Evolutionary conservation across 2,329 filamentous ascomycete genomes (phyloP).

Genomic region (Colletotrichum sp.): DNA sequence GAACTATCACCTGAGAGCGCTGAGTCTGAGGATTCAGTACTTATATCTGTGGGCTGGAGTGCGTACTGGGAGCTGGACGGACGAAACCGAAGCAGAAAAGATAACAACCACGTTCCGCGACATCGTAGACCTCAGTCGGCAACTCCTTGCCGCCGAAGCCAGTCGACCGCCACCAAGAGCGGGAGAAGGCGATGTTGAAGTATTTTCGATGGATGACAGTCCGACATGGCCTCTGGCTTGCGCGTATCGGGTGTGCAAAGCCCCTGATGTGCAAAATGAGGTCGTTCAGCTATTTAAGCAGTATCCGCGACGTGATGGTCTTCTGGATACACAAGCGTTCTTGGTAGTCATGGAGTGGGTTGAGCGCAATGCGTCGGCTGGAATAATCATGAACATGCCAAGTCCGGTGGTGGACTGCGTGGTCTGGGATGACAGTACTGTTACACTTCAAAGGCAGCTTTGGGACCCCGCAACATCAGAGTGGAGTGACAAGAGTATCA

Average conservation of each 20-base stretch:
- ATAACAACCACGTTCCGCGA: not conserved
- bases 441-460: not conserved
- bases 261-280: slow-evolving; percentile 39
- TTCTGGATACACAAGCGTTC: slow-evolving; percentile 47
- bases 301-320: slow-evolving; percentile 48
- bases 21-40: not conserved
- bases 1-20: not conserved
- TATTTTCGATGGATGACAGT: not conserved
- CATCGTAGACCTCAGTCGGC: not conserved
- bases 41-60: not conserved
- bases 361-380: not conserved
- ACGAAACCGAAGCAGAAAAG: not conserved
- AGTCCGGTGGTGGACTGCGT: not conserved
- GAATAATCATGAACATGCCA: not conserved
- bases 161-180: not conserved
- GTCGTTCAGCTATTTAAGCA: slow-evolving; percentile 43
- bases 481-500: not conserved
- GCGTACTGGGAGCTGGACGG: not conserved
- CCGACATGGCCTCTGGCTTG: slow-evolving; percentile 43
- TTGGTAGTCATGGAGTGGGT: slow-evolving; percentile 20
- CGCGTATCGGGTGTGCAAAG: slow-evolving; percentile 42
- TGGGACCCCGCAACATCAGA: not conserved
- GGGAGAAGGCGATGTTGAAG: not conserved
- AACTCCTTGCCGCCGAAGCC: not conserved
- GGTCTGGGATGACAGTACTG: not conserved